These are phyloP conservation scores for Kalaharituber pfeilii DNA, from an alignment of 2,329 filamentous ascomycete genomes.

Conservation along the genomic window DNA sequence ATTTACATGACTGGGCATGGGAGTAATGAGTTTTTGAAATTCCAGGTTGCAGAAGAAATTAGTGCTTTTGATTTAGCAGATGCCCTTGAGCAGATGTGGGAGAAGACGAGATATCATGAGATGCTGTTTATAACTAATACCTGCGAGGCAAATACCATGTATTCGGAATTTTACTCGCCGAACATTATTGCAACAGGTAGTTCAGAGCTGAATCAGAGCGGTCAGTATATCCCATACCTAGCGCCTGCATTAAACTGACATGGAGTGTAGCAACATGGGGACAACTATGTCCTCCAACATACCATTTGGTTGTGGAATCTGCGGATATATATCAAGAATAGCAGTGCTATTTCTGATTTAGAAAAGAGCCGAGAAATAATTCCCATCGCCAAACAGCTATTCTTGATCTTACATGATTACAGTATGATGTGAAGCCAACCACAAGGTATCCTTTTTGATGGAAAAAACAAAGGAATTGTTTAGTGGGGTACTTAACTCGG, in stretches of 20 bases:
- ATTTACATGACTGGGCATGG: slow-evolving; percentile 99
- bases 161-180: slow-evolving; percentile 90
- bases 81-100: slow-evolving; percentile 99
- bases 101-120: slow-evolving; percentile 97
- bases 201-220: slow-evolving; percentile 78
- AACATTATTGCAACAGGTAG: slow-evolving; percentile 98
- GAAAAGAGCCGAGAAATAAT: too few species aligned
- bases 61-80: slow-evolving; percentile 90
- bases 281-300: slow-evolving; percentile 98
- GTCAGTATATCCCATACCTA: background rate
- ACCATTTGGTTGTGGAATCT: too few species aligned
- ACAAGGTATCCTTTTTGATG: too few species aligned
- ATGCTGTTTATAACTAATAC: slow-evolving; percentile 99
- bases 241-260: too few species aligned
- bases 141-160: slow-evolving; percentile 99
- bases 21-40: slow-evolving; percentile 94
- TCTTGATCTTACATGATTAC: too few species aligned
- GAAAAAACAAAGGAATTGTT: too few species aligned
- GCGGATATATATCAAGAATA: too few species aligned
- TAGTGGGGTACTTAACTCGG: too few species aligned
- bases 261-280: slow-evolving; percentile 54
- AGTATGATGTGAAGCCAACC: too few species aligned
- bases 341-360: too few species aligned
- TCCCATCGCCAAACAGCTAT: too few species aligned
- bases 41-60: slow-evolving; percentile 96